Evolutionary conservation across 2,329 filamentous ascomycete genomes (phyloP).

Genomic region (Cladosporium sp.): DNA sequence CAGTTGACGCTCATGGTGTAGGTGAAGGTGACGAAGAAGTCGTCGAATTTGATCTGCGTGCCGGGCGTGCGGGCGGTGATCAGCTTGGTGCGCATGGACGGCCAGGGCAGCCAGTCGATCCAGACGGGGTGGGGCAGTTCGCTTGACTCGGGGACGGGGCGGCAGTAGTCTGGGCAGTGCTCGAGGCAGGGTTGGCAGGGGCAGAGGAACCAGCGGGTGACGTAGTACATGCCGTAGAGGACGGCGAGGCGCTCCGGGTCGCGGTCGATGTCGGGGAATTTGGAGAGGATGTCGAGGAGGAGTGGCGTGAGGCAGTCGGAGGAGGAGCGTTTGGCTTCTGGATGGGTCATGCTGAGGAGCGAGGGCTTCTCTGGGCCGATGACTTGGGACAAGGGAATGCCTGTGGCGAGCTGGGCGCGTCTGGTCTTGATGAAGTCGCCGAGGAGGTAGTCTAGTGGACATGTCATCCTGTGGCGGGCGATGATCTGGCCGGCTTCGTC

Average conservation of each 20-base stretch:
- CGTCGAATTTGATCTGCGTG: constrained; percentile 55
- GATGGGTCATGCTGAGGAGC: constrained; percentile 73
- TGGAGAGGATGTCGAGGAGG: constrained; percentile 77
- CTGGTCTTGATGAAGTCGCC: constrained; percentile 73
- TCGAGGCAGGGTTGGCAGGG: constrained; percentile 77
- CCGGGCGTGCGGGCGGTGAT: constrained; percentile 43
- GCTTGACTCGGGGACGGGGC: constrained; percentile 63
- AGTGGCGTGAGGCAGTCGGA: constrained; percentile 67
- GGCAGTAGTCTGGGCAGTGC: constrained; percentile 68
- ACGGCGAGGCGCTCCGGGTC: constrained; percentile 79
- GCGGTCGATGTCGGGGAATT: constrained; percentile 74
- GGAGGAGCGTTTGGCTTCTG: constrained; percentile 39
- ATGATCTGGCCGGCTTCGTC: neutral
- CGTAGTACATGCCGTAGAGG: constrained; percentile 79
- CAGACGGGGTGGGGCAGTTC: constrained; percentile 68
- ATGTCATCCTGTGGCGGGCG: constrained; percentile 45
- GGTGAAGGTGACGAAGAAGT: constrained; percentile 81
- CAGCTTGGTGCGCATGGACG: constrained; percentile 66
- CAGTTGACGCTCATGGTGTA: constrained; percentile 74
- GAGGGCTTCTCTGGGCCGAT: constrained; percentile 76
- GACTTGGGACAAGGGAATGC: constrained; percentile 60
- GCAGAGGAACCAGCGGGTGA: constrained; percentile 77
- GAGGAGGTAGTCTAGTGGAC: constrained; percentile 72
- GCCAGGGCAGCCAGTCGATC: constrained; percentile 80
- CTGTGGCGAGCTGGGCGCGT: constrained; percentile 61